Base-by-base conservation (phyloP, 768 basidiomycete genomes). In the Leccinum uliginosum region DNA sequence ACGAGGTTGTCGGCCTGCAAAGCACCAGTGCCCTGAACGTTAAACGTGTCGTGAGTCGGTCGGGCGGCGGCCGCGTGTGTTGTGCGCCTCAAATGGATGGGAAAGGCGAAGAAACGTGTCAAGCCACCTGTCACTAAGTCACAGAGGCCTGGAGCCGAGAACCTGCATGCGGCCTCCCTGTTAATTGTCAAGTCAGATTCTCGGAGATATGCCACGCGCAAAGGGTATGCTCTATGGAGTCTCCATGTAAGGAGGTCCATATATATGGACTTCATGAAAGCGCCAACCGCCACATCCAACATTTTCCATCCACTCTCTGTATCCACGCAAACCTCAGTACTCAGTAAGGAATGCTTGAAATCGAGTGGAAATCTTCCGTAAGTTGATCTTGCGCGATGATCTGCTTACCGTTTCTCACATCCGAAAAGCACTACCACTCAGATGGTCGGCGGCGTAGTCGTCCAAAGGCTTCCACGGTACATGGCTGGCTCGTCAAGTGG, bases 401-500 rank as follows among this genome's bases (percentile, higher is more conserved):
- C 26, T 35, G 10, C 26, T 17, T 47, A 34, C 45, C 9, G 7
- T 27, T 46, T 47, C 56, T 59, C 26, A 58, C 38, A 24, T 45
- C 47, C 38, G 24, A 34, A 35, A 53, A 71, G 71, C 67, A 59
- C 32, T 73, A 73, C 60, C 72, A 71, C 56, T 72, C 71, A 27
- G 38, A 74, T 47, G 76, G 78, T 30, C 65, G 73, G 51, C 73
- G 75, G 40, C 76, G 72, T 46, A 83, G 80, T 49, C 78, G 76
- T 30, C 79, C 80, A 43, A 84, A 80, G 53, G 66, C 75, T n/a
- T 79, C 78, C 6, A 78, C 80, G 11, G 78, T 87, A 69, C 88
- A 90, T 61, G 88, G 88, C 30, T 90, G 87, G 86, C 74, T 89
- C 57, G 82, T 84, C n/a, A 90, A 89, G 71, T 80, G 84, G 81